These are phyloP conservation scores for Populus deltoides DNA, from an alignment of 345 rosid genomes.

Conservation along the genomic window DNA sequence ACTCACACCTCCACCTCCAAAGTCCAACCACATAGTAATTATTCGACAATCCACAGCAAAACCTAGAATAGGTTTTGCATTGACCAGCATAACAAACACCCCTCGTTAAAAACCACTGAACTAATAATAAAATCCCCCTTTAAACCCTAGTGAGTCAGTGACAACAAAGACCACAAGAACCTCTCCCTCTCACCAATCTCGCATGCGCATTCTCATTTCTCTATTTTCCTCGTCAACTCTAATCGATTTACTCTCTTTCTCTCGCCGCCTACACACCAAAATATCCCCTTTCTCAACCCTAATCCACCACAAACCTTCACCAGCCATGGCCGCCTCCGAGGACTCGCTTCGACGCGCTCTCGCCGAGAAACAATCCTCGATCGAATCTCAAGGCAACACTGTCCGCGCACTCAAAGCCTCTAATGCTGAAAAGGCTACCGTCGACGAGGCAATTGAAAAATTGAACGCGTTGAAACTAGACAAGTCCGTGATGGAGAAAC, in stretches of 20 bases:
- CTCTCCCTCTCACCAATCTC: background rate
- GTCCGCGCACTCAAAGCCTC: slow-evolving; percentile 76
- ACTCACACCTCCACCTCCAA: too few relatives aligned
- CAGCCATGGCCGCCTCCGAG: slow-evolving; percentile 58
- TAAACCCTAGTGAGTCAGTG: too few relatives aligned
- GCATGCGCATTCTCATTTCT: slow-evolving; percentile 42
- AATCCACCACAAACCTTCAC: background rate
- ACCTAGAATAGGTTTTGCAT: too few relatives aligned
- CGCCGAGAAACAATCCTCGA: slow-evolving; percentile 56
- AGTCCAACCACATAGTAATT: too few relatives aligned
- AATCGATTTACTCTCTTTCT: background rate
- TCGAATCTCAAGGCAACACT: slow-evolving; percentile 69
- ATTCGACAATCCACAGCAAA: too few relatives aligned
- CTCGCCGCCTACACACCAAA: slow-evolving; percentile 14
- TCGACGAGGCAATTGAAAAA: slow-evolving; percentile 69
- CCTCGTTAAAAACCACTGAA: too few relatives aligned
- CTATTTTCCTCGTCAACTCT: slow-evolving; percentile 26
- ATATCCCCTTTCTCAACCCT: background rate
- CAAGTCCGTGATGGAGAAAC: slow-evolving; percentile 68
- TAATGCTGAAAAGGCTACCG: slow-evolving; percentile 46
- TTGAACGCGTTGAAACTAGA: slow-evolving; percentile 63
- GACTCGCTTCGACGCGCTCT: slow-evolving; percentile 62
- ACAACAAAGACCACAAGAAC: background rate
- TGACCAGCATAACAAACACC: too few relatives aligned
- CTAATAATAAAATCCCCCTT: too few relatives aligned